Evolutionary conservation across 2,329 filamentous ascomycete species (phyloP), one percentile per base, ranked within the genome.

Genomic region (Neofusicoccum cordaticola): DNA sequence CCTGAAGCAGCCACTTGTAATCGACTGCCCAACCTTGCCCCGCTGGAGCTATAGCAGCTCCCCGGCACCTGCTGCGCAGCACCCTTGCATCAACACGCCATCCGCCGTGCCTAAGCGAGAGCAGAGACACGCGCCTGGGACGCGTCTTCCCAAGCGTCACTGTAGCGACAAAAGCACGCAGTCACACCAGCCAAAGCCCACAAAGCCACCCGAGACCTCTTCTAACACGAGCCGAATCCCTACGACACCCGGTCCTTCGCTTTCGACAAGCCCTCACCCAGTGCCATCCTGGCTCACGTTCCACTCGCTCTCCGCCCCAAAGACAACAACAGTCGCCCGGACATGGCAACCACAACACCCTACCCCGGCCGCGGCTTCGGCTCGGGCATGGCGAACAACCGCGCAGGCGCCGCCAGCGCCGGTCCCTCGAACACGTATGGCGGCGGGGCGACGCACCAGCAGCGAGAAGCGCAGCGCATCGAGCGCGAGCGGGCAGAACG

Each of bases 401-500:
- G 77, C 79, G 68, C 75, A 75, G 65, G 75, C 77, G 61, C 61
- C 34, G 41, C 51, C 13, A 35, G 62, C 50, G 66, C 67, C 62
- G 64, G 62, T 45, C 52, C 66, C 51, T 63, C 68, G 37, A 67
- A 71, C 48, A 69, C 70, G 48, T 77, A 73, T 68, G 77, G 76
- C 66, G 78, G 76, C 66, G 78, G 77, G 7, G 77, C 74, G n/a
- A 75, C 72, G 69, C 72, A 70, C 34, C 73, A 78, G 65, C 72
- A 77, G 62, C 71, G 75, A 31, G 81, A 82, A 66, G 71, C 74
- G 51, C 73, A 77, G 52, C 72, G 74, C 39, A 65, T 77, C 9
- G 80, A 82, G 63, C 73, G 78, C 41, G 74, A 78, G 62, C 71
- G 78, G 65, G 69, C 74, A 5, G 77, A 79, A 56, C 73, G 79